Base-by-base conservation (phyloP, 2,329 filamentous ascomycete species). In the Diaporthe aspalathi region DNA sequence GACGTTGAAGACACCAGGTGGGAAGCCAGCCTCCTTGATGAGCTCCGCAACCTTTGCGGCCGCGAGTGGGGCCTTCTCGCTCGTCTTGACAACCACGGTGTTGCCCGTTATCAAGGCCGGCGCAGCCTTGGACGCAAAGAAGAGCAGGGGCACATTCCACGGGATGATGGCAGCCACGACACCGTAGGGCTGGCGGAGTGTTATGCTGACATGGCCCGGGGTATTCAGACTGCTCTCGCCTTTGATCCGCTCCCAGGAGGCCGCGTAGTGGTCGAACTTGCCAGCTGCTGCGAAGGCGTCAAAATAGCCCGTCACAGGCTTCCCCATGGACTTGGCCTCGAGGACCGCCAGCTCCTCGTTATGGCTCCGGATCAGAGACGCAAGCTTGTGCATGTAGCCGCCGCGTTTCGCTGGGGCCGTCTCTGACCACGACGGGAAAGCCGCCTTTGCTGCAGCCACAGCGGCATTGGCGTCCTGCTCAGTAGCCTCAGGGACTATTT, bases 1-100 rank as follows among this genome's bases (percentile, higher is more conserved):
- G 69, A 94, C 86, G 78, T 94, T 94, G 76, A 94, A 83, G 11
- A 94, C 92, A 40, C 93, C 93, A 0, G 91, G 88, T 1, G 92
- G 92, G 76, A 94, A 94, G 0, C 92, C 93, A 3, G 92, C 92
- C 75, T 94, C 86, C 73, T 89, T 87, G 73, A 94, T 85, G 20
- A 94, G 83, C 40, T 88, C 88, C 1, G 81, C 81, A 1, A 83
- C 74, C 29, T 68, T 72, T 4, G 77, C 76, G 1, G 75, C 72
- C 82, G 84, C 83, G 66, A 90, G 78, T 0, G 87, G 87, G 0
- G 86, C 83, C 76, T 88, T 88, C 76, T 89, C 87, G 29, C 82
- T 84, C n/a, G 82, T 82, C 77, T 89, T 89, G 27, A 88, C 72
- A 5, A 89, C 83, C 27, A 88, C 81, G 0, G 84, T 84, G 76